phyloP scores from a whole-genome alignment of 495 filamentous ascomycete genomes.

The Arthonia radiata region DNA sequence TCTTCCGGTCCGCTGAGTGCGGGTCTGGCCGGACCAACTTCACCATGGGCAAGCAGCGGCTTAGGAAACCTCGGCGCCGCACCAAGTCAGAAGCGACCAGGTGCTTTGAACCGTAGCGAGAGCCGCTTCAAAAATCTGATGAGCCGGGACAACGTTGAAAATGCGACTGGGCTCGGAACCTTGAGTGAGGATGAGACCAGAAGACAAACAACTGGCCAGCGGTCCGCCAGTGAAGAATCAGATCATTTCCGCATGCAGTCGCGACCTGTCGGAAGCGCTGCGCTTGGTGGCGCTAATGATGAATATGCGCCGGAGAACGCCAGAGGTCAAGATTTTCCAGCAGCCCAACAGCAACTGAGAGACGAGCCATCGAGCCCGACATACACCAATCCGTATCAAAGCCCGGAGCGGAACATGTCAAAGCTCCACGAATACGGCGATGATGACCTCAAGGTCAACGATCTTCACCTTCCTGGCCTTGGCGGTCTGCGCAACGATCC shows the following conservation, averaged over 20 bases:
- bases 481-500: constrained; percentile 25
- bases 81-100: constrained; percentile 41
- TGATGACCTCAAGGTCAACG: constrained; percentile 31
- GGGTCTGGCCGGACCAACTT: constrained; percentile 26
- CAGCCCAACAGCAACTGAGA: constrained; percentile 21
- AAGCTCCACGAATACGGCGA: constrained; percentile 41
- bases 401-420: constrained; percentile 57
- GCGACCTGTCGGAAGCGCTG: constrained; percentile 45
- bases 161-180: constrained; percentile 26
- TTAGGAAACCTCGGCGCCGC: constrained; percentile 51
- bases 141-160: constrained; percentile 51
- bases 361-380: constrained; percentile 66
- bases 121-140: constrained; percentile 70
- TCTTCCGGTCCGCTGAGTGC: constrained; percentile 35
- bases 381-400: constrained; percentile 93
- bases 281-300: constrained; percentile 54
- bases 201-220: constrained; percentile 21
- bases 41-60: constrained; percentile 43
- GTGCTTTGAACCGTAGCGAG: constrained; percentile 46
- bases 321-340: constrained; percentile 33
- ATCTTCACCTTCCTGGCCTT: constrained; percentile 29
- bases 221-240: constrained; percentile 40
- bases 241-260: constrained; percentile 57
- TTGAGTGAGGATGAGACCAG: constrained; percentile 25
- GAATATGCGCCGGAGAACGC: constrained; percentile 17